Base-by-base conservation (phyloP, 257 asterid genomes). In the Gentiana straminea region DNA sequence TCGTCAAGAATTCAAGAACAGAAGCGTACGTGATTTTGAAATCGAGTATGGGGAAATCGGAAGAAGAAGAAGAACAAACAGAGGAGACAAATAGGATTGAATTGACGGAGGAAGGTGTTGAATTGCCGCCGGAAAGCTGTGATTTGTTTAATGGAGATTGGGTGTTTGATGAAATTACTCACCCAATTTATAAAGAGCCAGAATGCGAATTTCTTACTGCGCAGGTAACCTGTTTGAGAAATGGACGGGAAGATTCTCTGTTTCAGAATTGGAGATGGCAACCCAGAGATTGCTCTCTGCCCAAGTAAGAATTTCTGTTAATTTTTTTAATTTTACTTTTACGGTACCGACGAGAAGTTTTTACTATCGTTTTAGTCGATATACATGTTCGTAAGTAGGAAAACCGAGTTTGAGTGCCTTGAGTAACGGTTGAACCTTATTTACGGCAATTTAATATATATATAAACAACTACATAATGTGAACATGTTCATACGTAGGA, bases 181-280 rank as follows among this genome's bases (percentile, higher is more conserved):
- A 78, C 32, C 97, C 95, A 0, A 54, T 85, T 13, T 89, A 89
- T 53, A 77, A 59, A 61, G 97, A 89, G 51, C 81, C 81, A 2
- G 57, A 78, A 35, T 89, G 97, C 52, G 89, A 81, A 34, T 85
- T 81, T 61, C 65, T 89, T 48, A 89, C 97, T 4, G 89, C 74
- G 7, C 97, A 89, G 57, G 97, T 85, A 1, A 89, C 97, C 43
- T 89, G 97, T 53, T 54, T 79, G 69, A 70, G 84, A 32, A 89
- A 89, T 66, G 95, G 97, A 43, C 77, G 97, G 45, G 36, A 39
- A n/a, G 87, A 89, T 55, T 70, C 86, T 35, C 35, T 72, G 70
- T 83, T 71, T 58, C 97, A 89, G 86, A 74, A 81, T 1, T 89
- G 97, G 97, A 81, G 78, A 46, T 89, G 95, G 97, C 94, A 85